Conservation (phyloP, 2,329 filamentous ascomycete species). For the Leptographium lundbergii region DNA sequence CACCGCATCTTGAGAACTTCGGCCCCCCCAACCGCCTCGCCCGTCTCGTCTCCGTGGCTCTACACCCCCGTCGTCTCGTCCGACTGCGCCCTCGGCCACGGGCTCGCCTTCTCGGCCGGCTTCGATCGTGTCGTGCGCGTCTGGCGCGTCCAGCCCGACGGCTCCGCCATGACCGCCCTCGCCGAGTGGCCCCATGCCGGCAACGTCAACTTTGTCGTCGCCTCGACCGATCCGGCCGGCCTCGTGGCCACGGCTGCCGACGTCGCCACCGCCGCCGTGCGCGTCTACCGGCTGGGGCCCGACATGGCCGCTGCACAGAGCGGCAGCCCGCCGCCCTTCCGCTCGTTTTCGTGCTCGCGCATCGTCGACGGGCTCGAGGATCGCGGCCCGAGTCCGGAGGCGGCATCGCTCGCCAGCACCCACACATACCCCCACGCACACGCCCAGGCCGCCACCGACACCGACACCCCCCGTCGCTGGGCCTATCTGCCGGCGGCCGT, state of each 20-base stretch:
- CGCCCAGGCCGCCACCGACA: background rate
- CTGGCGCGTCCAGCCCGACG: constrained; percentile 32
- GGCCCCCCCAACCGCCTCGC: background rate
- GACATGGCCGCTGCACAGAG: constrained; percentile 16
- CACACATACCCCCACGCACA: background rate
- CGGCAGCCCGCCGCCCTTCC: constrained; percentile 19
- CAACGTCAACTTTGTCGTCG: constrained; percentile 50
- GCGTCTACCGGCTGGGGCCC: constrained; percentile 38
- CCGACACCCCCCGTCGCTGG: constrained; percentile 27
- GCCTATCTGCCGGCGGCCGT: constrained; percentile 51
- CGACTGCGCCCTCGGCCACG: constrained; percentile 34
- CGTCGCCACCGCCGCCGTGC: constrained; percentile 37
- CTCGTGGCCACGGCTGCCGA: constrained; percentile 49
- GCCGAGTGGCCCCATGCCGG: constrained; percentile 44
- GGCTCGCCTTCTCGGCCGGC: constrained; percentile 43
- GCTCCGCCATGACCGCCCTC: constrained; percentile 27
- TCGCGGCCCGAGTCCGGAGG: no score
- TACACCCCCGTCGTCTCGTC: constrained; percentile 52
- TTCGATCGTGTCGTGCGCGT: constrained; percentile 50
- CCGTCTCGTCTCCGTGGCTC: constrained; percentile 39
- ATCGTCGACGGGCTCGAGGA: constrained; percentile 1
- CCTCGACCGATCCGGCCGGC: constrained; percentile 32
- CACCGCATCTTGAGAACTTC: constrained; percentile 38
- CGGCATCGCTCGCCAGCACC: background rate
- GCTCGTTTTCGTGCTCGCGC: constrained; percentile 28